Conservation (phyloP, 352 stramenopile species). For the Chrysophaeum taylorii region DNA sequence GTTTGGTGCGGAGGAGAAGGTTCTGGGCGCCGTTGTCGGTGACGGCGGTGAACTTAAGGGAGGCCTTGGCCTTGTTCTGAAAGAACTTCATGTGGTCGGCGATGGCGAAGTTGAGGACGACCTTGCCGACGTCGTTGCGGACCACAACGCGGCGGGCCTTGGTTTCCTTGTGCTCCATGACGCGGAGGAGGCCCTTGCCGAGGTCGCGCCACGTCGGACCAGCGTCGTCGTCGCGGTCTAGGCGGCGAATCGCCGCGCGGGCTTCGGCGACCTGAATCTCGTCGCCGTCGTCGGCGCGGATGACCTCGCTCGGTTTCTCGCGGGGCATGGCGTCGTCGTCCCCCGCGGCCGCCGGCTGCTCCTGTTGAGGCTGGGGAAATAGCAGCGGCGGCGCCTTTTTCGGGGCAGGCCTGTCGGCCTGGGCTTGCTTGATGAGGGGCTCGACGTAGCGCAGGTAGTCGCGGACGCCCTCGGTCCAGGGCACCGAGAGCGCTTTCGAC, state of each 20-base stretch:
- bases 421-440: background rate
- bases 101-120: slow-evolving; percentile 6
- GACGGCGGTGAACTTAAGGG: background rate
- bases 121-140: slow-evolving; percentile 16
- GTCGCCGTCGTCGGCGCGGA: background rate
- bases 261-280: background rate
- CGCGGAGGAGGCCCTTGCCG: slow-evolving; percentile 5
- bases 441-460: background rate
- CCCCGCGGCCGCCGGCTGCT: background rate
- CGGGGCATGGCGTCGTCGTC: slow-evolving; percentile 10
- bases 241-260: background rate
- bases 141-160: background rate
- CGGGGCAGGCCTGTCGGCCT: background rate
- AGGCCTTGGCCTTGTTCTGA: background rate
- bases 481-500: background rate
- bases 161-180: background rate
- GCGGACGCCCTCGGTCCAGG: background rate
- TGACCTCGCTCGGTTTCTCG: background rate
- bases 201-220: slow-evolving; percentile 4
- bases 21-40: background rate
- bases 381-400: background rate
- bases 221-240: background rate
- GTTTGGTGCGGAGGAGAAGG: background rate
- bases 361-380: background rate
- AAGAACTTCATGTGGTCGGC: background rate